Conservation (phyloP, 202 grass and related monocot species). For the Carex arenaria region DNA sequence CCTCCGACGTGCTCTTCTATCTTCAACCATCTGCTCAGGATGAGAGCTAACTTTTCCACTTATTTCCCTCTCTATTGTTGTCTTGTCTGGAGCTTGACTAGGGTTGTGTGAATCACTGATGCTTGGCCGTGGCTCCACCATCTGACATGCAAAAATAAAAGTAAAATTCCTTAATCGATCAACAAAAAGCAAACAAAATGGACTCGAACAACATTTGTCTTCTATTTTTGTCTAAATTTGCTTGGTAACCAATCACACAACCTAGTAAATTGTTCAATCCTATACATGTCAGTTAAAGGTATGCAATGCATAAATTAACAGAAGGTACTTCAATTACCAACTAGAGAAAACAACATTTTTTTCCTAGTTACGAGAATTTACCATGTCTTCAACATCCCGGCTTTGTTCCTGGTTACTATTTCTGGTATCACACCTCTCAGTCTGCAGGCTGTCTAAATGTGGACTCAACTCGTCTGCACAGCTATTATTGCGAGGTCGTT, state of each 20-base stretch:
- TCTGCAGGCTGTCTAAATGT: background rate
- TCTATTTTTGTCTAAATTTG: background rate
- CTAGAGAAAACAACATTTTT: background rate
- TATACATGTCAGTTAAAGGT: background rate
- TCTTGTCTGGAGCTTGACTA: background rate
- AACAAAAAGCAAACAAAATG: background rate
- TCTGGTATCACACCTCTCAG: background rate
- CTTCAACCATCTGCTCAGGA: background rate
- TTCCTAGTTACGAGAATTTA: slow-evolving; percentile 1
- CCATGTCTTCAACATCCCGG: background rate
- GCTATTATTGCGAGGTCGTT: background rate
- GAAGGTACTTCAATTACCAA: background rate
- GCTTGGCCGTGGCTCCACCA: background rate
- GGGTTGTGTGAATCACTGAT: background rate
- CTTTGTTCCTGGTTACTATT: background rate
- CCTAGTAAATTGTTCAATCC: background rate
- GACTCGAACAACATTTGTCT: background rate
- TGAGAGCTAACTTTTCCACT: background rate
- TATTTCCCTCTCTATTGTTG: background rate
- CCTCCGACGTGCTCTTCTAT: background rate
- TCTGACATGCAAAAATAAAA: background rate
- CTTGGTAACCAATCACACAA: background rate
- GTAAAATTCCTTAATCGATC: background rate
- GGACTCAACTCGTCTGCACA: background rate
- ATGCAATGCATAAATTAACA: background rate